Evolutionary conservation across 2,329 filamentous ascomycete species (phyloP), one percentile per base, ranked within the genome.

Genomic region (Eutypella sp.): DNA sequence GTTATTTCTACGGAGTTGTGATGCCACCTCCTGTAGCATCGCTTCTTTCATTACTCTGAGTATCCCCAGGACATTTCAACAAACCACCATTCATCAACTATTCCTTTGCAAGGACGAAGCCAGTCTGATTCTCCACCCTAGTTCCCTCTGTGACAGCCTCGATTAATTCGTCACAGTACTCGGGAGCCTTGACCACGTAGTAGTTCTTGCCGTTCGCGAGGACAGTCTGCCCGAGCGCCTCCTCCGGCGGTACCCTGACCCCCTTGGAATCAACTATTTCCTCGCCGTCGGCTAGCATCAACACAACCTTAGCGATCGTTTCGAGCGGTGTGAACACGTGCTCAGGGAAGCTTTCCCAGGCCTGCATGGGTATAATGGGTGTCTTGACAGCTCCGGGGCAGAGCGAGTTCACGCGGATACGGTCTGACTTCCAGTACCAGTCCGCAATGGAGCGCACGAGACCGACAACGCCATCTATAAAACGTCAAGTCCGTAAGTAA

Each of bases 371-470:
- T 15, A 49, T 11, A 9, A 49, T 37, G 22, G 33, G 33, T 22
- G 47, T 49, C 25, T 42, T 41, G 38, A 47, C 41, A 4, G 45
- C 45, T 10, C 45, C 47, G 3, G 47, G 45, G 25, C 34, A 37
- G 16, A 49, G 44, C 9, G 45, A 25, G 45, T 49, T 49, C 16
- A 47, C 27, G 18, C 47, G 45, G 19, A 49, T 42, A 9, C 45
- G 41, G 9, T 47, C 45, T 2, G n/a, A 8, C 22, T 44, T 44
- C 25, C 44, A 44, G 18, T n/a, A 40, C 8, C 40, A 36, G 34
- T 37, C 2, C 1, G 47, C 47, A 3, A 47, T 39, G 15, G 27
- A 27, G 18, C 47, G 47, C 38, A 44, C 33, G 18, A 47, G 47
- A 2, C 45, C 47, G 19, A 49, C 2, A 5, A 49, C 6, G 2